Percentiles rank a stretch among this genome's conserved stretches.
Conservation (phyloP, 2,329 filamentous ascomycete species). For the Blumeria graminis region DNA sequence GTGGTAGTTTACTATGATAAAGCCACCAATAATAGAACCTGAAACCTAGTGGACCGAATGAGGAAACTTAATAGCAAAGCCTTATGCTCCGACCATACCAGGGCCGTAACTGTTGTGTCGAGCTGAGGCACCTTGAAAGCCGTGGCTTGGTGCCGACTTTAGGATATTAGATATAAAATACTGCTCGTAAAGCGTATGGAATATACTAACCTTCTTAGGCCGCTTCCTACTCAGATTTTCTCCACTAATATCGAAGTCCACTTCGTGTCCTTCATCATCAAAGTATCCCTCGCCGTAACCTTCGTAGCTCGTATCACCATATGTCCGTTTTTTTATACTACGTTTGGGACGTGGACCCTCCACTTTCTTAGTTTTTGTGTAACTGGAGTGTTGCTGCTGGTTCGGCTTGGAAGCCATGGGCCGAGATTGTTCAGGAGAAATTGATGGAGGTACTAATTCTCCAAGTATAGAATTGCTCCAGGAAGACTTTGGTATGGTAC, state of each 20-base stretch:
- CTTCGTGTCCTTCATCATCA: slow-evolving; percentile 39
- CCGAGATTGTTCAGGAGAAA: slow-evolving; percentile 2
- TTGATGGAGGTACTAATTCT: slow-evolving; percentile 18
- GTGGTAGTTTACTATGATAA: too few relatives aligned
- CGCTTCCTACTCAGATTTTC: slow-evolving; percentile 33
- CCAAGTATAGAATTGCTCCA: slow-evolving; percentile 36
- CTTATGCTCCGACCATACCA: slow-evolving; percentile 31
- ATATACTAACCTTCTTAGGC: slow-evolving; percentile 33
- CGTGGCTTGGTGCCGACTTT: slow-evolving; percentile 10
- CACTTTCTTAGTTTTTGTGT: slow-evolving; percentile 3
- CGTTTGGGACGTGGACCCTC: slow-evolving; percentile 31
- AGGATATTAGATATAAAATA: slow-evolving; percentile 9
- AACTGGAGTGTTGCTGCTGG: slow-evolving; percentile 5
- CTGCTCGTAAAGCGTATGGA: slow-evolving; percentile 5
- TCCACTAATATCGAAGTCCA: slow-evolving; percentile 46
- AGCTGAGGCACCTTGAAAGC: slow-evolving; percentile 9
- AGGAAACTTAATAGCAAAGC: too few relatives aligned
- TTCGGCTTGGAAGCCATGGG: slow-evolving; percentile 5
- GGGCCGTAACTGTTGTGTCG: slow-evolving; percentile 25
- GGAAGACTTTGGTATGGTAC: slow-evolving; percentile 25
- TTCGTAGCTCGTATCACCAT: slow-evolving; percentile 49
- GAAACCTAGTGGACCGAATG: too few relatives aligned
- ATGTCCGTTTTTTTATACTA: slow-evolving; percentile 47
- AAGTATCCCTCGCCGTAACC: slow-evolving; percentile 50
- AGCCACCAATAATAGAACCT: too few relatives aligned